phyloP scores from a whole-genome alignment of 345 rosid species.

The Populus nigra region DNA sequence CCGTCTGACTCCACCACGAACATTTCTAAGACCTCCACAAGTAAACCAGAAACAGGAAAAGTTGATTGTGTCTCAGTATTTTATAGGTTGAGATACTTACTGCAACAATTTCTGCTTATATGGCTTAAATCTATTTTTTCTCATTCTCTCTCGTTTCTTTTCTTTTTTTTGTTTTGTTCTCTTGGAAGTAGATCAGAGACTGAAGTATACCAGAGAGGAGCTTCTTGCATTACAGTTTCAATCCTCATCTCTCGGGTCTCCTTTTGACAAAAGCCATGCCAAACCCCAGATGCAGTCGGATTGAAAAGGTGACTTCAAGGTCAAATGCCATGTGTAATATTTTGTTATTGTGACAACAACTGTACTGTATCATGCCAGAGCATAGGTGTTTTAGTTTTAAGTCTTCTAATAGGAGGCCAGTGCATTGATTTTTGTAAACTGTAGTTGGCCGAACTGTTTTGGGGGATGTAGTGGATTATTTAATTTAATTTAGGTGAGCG shows the following conservation, averaged over 20 bases:
- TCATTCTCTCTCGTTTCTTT: not conserved
- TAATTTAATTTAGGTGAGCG: no score
- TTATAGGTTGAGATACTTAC: slow-evolving; percentile 11
- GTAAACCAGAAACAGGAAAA: slow-evolving; percentile 23
- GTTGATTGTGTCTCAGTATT: slow-evolving; percentile 19
- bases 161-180: not conserved
- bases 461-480: no score
- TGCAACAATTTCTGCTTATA: not conserved
- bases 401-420: no score
- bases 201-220: slow-evolving; percentile 65
- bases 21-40: slow-evolving; percentile 16
- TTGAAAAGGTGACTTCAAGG: not conserved
- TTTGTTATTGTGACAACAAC: no score
- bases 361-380: no score
- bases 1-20: slow-evolving; percentile 26
- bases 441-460: no score
- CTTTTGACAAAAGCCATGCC: not conserved
- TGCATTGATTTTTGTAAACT: no score
- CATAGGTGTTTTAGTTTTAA: no score
- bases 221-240: slow-evolving; percentile 52
- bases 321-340: not conserved
- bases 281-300: not conserved
- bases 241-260: slow-evolving; percentile 32
- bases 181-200: slow-evolving; percentile 58
- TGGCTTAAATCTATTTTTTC: not conserved